A percentile compares a stretch with the other conserved stretches of the same genome.
Evolutionary conservation across 176 grass and related monocot genomes (phyloP).

Genomic region (Cenchrus americanus): DNA sequence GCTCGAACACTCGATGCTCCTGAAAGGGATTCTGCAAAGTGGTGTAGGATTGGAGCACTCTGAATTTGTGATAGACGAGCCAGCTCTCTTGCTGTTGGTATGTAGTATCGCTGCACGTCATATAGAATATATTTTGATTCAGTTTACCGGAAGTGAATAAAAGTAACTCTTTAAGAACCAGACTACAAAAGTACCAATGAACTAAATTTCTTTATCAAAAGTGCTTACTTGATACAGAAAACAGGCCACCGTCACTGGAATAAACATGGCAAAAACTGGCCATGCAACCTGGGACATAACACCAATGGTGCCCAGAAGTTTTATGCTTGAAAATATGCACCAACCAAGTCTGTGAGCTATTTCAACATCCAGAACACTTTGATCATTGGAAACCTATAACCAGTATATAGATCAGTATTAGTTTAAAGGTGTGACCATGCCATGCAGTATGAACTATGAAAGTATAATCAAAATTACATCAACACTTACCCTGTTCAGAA

Average conservation of each 20-base stretch:
- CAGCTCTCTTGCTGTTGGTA: conserved; percentile 91
- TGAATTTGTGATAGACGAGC: conserved; percentile 87
- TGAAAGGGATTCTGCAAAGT: conserved; percentile 87
- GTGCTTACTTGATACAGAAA: conserved; percentile 73
- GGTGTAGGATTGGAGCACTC: conserved; percentile 91
- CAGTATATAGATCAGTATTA: conserved; percentile 2
- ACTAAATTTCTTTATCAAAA: neutral
- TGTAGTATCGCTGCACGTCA: conserved; percentile 82
- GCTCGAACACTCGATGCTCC: conserved; percentile 90
- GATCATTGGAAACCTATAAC: conserved; percentile 74
- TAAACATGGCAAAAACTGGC: conserved; percentile 88
- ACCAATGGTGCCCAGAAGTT: conserved; percentile 78
- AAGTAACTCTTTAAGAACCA: neutral
- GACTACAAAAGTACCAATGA: neutral
- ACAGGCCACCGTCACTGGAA: conserved; percentile 82
- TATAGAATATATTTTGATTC: conserved; percentile 8
- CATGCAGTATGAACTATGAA: neutral
- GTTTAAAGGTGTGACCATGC: neutral
- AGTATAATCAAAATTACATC: conserved; percentile 4
- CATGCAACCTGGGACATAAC: conserved; percentile 99
- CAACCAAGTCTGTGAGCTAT: conserved; percentile 74
- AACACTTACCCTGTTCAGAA: conserved; percentile 85
- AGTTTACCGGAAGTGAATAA: neutral
- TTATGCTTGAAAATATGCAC: conserved; percentile 81
- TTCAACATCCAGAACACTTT: conserved; percentile 88